Percentiles rank a stretch among this genome's conserved stretches.
Conservation (phyloP, 1,284 basidiomycete genomes). For the Leccinum fuscescens region DNA sequence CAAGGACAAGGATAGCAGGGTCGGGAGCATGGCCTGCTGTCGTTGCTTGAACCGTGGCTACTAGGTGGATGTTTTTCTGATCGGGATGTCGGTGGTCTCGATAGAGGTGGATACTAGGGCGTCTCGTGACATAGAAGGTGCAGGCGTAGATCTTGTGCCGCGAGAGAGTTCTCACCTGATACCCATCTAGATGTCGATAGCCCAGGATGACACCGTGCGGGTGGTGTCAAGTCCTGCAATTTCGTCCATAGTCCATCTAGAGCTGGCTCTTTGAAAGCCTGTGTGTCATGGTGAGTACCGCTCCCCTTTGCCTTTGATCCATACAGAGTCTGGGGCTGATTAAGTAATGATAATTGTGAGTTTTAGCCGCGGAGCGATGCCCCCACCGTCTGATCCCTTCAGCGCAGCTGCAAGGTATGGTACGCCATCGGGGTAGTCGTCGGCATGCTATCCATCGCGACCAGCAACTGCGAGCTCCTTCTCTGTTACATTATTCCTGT, state of each 20-base stretch:
- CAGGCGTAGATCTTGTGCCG: too few relatives aligned
- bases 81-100: not conserved
- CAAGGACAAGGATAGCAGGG: too few relatives aligned
- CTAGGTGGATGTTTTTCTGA: too few relatives aligned
- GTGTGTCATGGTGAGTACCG: constrained; percentile 17
- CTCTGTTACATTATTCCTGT: not conserved
- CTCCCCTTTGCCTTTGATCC: not conserved
- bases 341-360: constrained; percentile 15
- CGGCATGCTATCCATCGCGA: constrained; percentile 34
- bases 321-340: not conserved
- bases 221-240: too few relatives aligned
- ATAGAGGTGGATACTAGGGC: constrained; percentile 14
- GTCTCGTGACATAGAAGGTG: too few relatives aligned
- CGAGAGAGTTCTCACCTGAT: too few relatives aligned
- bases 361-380: not conserved
- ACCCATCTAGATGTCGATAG: too few relatives aligned
- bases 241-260: too few relatives aligned
- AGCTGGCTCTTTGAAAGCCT: not conserved
- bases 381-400: not conserved
- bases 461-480: constrained; percentile 37
- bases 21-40: too few relatives aligned
- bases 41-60: too few relatives aligned
- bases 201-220: too few relatives aligned
- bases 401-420: constrained; percentile 37
- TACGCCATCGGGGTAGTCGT: constrained; percentile 29